Evolutionary conservation across 768 basidiomycete species (phyloP), one percentile per base, ranked within the genome.

Genomic region (Amanita exitialis): DNA sequence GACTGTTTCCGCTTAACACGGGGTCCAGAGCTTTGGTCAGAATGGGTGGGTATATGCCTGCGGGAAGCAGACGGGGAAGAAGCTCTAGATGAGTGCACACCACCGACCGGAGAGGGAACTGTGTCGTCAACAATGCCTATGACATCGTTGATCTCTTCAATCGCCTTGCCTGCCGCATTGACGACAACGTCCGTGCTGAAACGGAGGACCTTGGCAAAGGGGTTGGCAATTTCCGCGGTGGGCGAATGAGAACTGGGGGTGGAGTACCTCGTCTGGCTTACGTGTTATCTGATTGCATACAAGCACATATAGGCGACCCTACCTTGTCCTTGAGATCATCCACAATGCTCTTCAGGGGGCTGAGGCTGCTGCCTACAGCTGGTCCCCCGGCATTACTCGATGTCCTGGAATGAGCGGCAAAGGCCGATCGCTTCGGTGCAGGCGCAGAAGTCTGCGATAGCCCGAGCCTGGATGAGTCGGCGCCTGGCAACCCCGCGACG

Each of bases 291-390:
- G 39, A 45, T 18, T 1, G 38, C 16, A 49, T 16, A 36, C 0
- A 39, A 28, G 47, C 27, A 16, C 23, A 25, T 18, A 30, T 8
- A 41, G 15, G 13, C 13, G n/a, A 12, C 6, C n/a, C 56, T 51
- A 79, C 81, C 71, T 83, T 86, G 64, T 77, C 80, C 57, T 72
- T 75, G 49, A 90, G 73, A 65, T 90, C 88, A 3, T 90, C 86
- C 43, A 90, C 83, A 56, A 90, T 89, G 55, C 86, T 86, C 64
- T 69, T 77, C 50, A 84, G 62, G 3, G 79, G 79, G 0, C 61
- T 67, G 23, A 62, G 62, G 18, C 55, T 48, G 56, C 63, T 66
- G 6, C 57, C 15, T 56, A 49, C 1, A 58, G 64, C 44, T 52
- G 49, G 6, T 59, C 58, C 6, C 59, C 57, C 1, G 52, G 54